A percentile compares a stretch with the other conserved stretches of the same genome.
These are phyloP conservation scores for Phyllosticta paracitricarpa DNA, from an alignment of 2,329 filamentous ascomycete genomes.

Conservation along the genomic window DNA sequence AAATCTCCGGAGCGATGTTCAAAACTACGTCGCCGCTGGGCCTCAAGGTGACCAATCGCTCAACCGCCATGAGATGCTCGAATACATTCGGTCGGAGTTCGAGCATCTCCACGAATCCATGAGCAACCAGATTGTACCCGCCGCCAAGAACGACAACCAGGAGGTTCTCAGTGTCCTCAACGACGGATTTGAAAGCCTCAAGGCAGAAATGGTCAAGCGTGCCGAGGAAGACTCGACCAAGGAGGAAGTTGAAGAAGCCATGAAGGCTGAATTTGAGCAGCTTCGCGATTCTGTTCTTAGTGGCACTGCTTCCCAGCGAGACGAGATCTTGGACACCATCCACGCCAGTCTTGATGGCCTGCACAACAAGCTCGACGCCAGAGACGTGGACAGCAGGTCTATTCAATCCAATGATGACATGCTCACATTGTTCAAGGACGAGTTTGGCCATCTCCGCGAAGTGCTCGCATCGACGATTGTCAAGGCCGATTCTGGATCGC, in stretches of 20 bases:
- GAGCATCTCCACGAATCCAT: conserved; percentile 51
- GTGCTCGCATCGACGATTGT: conserved; percentile 44
- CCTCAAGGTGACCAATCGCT: conserved; percentile 32
- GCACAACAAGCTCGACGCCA: conserved; percentile 33
- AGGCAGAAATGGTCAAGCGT: conserved; percentile 29
- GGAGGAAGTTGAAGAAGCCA: conserved; percentile 52
- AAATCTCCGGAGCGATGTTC: conserved; percentile 50
- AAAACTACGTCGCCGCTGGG: conserved; percentile 39
- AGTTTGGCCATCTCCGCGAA: conserved; percentile 52
- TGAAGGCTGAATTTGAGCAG: conserved; percentile 74
- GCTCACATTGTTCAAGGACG: conserved; percentile 43
- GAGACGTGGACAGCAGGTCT: conserved; percentile 12
- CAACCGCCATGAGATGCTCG: conserved; percentile 35
- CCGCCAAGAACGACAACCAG: conserved; percentile 22
- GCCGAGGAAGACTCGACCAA: conserved; percentile 27
- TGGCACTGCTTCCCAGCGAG: conserved; percentile 46
- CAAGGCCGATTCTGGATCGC: conserved; percentile 34
- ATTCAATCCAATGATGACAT: conserved; percentile 34
- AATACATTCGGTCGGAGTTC: conserved; percentile 47
- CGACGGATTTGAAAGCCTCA: conserved; percentile 31
- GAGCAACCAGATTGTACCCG: conserved; percentile 33
- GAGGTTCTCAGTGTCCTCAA: conserved; percentile 31
- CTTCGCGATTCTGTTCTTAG: conserved; percentile 67
- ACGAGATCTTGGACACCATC: conserved; percentile 52
- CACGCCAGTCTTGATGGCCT: conserved; percentile 41